Conservation (phyloP, 202 grass and related monocot genomes). For the Musa balbisiana region DNA sequence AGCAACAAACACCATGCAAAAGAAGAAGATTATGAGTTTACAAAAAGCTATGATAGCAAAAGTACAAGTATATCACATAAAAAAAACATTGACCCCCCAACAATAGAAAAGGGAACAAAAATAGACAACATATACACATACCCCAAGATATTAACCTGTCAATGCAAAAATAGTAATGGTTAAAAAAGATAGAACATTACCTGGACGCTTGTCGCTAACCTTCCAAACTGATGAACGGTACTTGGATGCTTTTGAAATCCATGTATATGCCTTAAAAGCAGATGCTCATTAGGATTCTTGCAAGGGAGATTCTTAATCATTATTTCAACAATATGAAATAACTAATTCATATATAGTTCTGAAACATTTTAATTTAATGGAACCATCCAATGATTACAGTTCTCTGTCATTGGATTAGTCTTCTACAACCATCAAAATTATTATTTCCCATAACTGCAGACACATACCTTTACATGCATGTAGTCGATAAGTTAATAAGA, state of each 20-base stretch:
- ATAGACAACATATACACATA: too few relatives aligned
- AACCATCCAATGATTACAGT: not conserved
- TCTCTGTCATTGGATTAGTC: not conserved
- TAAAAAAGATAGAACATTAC: conserved; percentile 17
- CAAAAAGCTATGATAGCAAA: too few relatives aligned
- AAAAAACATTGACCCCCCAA: not conserved
- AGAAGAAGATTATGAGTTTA: too few relatives aligned
- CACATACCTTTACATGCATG: not conserved
- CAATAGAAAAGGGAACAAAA: too few relatives aligned
- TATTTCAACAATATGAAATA: not conserved
- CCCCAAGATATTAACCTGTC: too few relatives aligned
- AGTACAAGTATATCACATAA: too few relatives aligned
- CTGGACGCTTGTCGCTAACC: conserved; percentile 81
- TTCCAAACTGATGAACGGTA: conserved; percentile 91
- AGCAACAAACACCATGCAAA: not conserved
- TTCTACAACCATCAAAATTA: not conserved
- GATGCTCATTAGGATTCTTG: not conserved
- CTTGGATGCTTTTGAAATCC: conserved; percentile 94
- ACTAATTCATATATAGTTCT: not conserved
- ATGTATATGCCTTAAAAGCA: conserved; percentile 52
- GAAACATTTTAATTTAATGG: not conserved
- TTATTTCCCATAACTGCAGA: not conserved
- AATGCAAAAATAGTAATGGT: too few relatives aligned
- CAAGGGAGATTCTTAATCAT: not conserved
- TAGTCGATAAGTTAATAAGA: not conserved